phyloP scores from a whole-genome alignment of 1,284 basidiomycete genomes.

The Takashimella koratensis region DNA sequence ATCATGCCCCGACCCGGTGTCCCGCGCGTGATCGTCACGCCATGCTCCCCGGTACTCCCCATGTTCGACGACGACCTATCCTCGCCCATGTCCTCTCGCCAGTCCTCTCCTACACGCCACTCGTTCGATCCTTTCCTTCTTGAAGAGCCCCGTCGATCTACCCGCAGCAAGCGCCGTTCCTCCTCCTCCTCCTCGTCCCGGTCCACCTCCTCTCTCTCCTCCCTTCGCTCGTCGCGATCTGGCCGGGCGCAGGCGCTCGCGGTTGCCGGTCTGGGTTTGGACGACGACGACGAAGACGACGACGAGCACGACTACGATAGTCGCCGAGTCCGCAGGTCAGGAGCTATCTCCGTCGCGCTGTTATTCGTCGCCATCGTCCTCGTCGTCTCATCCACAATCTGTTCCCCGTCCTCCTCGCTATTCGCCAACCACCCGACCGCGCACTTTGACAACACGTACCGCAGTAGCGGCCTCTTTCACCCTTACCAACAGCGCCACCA shows the following conservation, averaged over 20 bases:
- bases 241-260: background rate
- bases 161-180: background rate
- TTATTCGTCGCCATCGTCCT: background rate
- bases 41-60: background rate
- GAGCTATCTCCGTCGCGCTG: background rate
- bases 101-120: background rate
- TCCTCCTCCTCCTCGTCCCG: background rate
- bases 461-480: background rate
- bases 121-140: background rate
- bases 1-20: background rate
- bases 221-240: background rate
- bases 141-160: background rate
- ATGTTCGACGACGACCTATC: background rate
- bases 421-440: background rate
- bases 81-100: background rate
- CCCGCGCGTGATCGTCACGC: background rate
- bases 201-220: background rate
- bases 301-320: background rate
- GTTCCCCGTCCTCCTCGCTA: background rate
- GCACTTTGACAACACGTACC: background rate
- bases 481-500: background rate
- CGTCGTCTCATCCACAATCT: background rate
- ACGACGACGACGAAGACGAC: background rate
- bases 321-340: background rate
- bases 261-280: background rate